Evolutionary conservation across 257 asterid genomes (phyloP).

Genomic region (Solanum ossicruentum): DNA sequence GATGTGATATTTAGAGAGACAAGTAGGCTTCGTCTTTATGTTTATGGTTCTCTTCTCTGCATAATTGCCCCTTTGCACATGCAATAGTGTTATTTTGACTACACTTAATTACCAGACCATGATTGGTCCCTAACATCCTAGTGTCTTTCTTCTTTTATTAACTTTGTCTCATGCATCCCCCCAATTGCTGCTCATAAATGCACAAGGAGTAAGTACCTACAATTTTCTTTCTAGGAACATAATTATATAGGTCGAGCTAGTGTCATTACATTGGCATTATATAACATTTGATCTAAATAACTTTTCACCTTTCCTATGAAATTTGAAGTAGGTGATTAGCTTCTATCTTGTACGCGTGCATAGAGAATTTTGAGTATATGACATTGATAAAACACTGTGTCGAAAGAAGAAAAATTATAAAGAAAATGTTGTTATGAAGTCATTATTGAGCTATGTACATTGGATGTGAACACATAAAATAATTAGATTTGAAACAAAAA

Average conservation of each 20-base stretch:
- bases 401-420: background rate
- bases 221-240: background rate
- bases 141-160: background rate
- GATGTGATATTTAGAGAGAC: background rate
- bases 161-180: background rate
- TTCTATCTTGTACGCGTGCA: background rate
- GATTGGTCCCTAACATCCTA: background rate
- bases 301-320: background rate
- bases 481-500: background rate
- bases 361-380: background rate
- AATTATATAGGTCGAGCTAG: background rate
- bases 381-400: background rate
- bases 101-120: background rate
- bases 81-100: background rate
- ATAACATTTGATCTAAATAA: background rate
- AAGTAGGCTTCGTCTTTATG: conserved; percentile 15
- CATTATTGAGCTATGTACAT: background rate
- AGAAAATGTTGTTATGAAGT: background rate
- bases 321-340: background rate
- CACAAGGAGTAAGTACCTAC: background rate
- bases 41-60: background rate
- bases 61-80: background rate
- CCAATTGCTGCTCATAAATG: background rate
- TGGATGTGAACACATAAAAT: background rate
- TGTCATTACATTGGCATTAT: background rate